phyloP scores from a whole-genome alignment of 129 eudicot species.

The Artemisia annua region DNA sequence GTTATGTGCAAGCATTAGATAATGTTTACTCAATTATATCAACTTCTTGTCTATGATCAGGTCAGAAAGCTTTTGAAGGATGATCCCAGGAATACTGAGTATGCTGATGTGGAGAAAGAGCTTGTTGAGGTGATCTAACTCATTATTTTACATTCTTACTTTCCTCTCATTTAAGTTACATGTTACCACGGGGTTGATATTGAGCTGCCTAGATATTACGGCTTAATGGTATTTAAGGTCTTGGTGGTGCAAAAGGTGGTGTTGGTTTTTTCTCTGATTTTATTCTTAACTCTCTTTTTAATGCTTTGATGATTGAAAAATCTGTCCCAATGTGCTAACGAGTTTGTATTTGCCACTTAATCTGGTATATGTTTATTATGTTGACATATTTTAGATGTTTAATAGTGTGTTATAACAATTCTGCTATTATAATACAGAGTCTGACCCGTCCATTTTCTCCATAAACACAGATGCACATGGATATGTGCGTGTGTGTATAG shows the following conservation, averaged over 20 bases:
- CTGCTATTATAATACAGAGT: constrained; percentile 5
- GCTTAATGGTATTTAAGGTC: constrained; percentile 2
- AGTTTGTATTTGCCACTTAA: neutral
- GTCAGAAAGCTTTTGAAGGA: constrained; percentile 73
- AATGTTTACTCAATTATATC: constrained; percentile 2
- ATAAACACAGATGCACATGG: constrained; percentile 27
- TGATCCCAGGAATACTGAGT: constrained; percentile 86
- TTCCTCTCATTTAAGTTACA: constrained; percentile 5
- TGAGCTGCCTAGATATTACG: neutral
- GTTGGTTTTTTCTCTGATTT: neutral
- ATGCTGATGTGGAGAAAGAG: constrained; percentile 89
- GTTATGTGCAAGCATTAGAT: constrained; percentile 7
- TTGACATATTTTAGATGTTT: constrained; percentile 14
- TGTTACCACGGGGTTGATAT: neutral
- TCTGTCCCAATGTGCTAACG: neutral
- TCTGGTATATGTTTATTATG: constrained; percentile 16
- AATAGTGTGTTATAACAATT: constrained; percentile 16
- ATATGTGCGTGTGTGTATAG: constrained; percentile 23
- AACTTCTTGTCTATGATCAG: constrained; percentile 38
- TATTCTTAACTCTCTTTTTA: neutral
- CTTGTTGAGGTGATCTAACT: constrained; percentile 81
- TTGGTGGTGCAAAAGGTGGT: neutral
- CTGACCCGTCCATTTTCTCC: constrained; percentile 31
- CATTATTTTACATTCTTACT: constrained; percentile 10
- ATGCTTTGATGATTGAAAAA: neutral